Conservation (phyloP, 2,329 filamentous ascomycete species). For the Pleochaeta shiraiana region DNA sequence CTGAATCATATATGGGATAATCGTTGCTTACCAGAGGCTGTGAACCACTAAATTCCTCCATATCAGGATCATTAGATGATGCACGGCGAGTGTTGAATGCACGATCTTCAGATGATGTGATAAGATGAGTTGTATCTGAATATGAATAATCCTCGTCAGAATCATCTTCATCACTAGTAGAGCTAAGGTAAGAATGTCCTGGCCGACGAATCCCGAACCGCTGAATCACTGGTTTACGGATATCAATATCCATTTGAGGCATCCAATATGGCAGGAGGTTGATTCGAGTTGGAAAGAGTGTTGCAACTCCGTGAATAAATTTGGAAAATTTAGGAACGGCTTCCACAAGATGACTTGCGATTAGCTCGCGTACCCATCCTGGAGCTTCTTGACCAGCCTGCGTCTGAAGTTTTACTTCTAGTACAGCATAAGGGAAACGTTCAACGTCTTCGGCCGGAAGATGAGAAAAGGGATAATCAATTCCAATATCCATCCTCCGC, state of each 20-base stretch:
- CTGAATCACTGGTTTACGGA: slow-evolving; percentile 75
- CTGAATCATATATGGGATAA: slow-evolving; percentile 66
- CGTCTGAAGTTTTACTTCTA: slow-evolving; percentile 96
- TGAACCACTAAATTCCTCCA: slow-evolving; percentile 62
- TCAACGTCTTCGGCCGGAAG: slow-evolving; percentile 67
- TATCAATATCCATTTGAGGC: slow-evolving; percentile 96
- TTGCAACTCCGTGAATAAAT: slow-evolving; percentile 90
- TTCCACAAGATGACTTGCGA: slow-evolving; percentile 83
- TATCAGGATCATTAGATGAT: slow-evolving; percentile 33
- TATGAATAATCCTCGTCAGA: slow-evolving; percentile 41
- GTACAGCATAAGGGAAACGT: slow-evolving; percentile 83
- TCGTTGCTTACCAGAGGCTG: slow-evolving; percentile 44
- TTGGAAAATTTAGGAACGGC: slow-evolving; percentile 99
- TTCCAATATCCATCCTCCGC: slow-evolving; percentile 92
- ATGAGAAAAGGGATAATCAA: slow-evolving; percentile 87
- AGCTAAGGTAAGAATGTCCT: slow-evolving; percentile 49
- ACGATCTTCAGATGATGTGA: slow-evolving; percentile 10
- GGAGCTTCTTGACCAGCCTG: slow-evolving; percentile 88
- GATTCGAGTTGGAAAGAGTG: slow-evolving; percentile 69
- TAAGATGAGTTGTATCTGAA: slow-evolving; percentile 10
- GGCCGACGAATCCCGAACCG: slow-evolving; percentile 79
- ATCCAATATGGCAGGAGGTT: slow-evolving; percentile 90
- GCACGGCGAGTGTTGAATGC: slow-evolving; percentile 9
- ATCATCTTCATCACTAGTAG: slow-evolving; percentile 56
- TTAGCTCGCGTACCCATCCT: slow-evolving; percentile 89